Conservation (phyloP, 2,329 filamentous ascomycete species). For the Fusarium sublunatum region DNA sequence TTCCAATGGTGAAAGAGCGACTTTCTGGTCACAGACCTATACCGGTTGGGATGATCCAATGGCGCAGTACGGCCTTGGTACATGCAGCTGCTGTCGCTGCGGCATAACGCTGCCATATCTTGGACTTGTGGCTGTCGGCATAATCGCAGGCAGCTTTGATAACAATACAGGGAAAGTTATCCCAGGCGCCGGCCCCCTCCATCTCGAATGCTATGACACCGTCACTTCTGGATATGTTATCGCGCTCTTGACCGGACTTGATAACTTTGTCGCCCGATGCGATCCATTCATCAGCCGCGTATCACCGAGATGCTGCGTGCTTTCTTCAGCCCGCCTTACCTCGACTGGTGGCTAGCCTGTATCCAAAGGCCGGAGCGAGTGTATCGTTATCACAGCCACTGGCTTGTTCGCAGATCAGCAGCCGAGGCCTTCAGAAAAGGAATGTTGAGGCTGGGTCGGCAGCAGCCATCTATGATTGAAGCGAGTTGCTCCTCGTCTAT, state of each 20-base stretch:
- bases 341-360: slow-evolving; percentile 50
- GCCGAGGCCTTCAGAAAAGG: slow-evolving; percentile 38
- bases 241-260: slow-evolving; percentile 51
- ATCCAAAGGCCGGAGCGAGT: slow-evolving; percentile 19
- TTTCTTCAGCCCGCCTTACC: slow-evolving; percentile 47
- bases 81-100: neutral
- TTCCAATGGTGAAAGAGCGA: neutral
- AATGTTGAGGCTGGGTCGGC: slow-evolving; percentile 40
- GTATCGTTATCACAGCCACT: slow-evolving; percentile 39
- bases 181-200: slow-evolving; percentile 49
- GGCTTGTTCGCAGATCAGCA: slow-evolving; percentile 47
- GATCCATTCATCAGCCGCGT: slow-evolving; percentile 37
- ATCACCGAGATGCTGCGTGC: slow-evolving; percentile 35
- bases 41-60: neutral
- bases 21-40: neutral
- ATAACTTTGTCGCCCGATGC: slow-evolving; percentile 54
- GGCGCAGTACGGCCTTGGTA: neutral
- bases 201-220: slow-evolving; percentile 37
- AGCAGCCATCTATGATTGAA: slow-evolving; percentile 46
- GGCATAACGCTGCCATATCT: neutral
- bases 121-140: neutral
- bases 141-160: slow-evolving; percentile 44
- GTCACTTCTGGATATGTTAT: slow-evolving; percentile 43
- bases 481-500: slow-evolving; percentile 38
- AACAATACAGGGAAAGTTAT: slow-evolving; percentile 50